Evolutionary conservation across 2,329 filamentous ascomycete genomes (phyloP).

Genomic region (Ilyonectria destructans): DNA sequence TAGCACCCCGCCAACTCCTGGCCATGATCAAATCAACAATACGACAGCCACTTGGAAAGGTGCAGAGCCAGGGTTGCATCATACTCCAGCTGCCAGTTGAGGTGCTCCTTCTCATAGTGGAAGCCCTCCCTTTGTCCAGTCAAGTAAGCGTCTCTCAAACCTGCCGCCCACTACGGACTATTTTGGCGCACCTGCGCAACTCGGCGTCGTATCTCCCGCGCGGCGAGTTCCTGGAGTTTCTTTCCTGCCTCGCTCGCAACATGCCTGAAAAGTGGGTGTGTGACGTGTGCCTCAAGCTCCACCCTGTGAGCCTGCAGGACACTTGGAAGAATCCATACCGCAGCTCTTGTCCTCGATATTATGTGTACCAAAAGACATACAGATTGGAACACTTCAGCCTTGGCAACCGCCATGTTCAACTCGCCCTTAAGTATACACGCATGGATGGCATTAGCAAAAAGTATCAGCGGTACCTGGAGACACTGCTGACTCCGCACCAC

Average conservation of each 20-base stretch:
- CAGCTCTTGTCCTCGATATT: not conserved
- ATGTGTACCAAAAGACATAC: too few relatives aligned
- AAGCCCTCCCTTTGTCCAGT: slow-evolving; percentile 6
- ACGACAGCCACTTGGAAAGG: not conserved
- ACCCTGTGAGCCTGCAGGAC: not conserved
- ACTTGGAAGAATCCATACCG: not conserved
- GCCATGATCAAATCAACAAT: too few relatives aligned
- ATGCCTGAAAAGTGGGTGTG: slow-evolving; percentile 35
- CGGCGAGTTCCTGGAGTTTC: slow-evolving; percentile 11
- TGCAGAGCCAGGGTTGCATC: not conserved
- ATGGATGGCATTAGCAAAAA: not conserved
- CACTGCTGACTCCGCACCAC: slow-evolving; percentile 10
- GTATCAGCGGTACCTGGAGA: slow-evolving; percentile 16
- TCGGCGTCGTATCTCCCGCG: not conserved
- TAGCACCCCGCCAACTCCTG: too few relatives aligned
- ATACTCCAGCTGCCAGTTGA: slow-evolving; percentile 18
- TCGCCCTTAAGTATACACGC: slow-evolving; percentile 35
- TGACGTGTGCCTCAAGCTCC: slow-evolving; percentile 26
- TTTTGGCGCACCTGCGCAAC: not conserved
- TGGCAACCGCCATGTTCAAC: slow-evolving; percentile 23
- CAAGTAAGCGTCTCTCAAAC: slow-evolving; percentile 25
- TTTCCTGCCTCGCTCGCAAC: slow-evolving; percentile 24
- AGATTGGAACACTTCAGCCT: not conserved
- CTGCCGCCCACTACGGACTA: not conserved
- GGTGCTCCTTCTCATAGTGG: slow-evolving; percentile 9